These are phyloP conservation scores for Vitis rotundifolia DNA, from an alignment of 164 flowering plant genomes.

Conservation along the genomic window DNA sequence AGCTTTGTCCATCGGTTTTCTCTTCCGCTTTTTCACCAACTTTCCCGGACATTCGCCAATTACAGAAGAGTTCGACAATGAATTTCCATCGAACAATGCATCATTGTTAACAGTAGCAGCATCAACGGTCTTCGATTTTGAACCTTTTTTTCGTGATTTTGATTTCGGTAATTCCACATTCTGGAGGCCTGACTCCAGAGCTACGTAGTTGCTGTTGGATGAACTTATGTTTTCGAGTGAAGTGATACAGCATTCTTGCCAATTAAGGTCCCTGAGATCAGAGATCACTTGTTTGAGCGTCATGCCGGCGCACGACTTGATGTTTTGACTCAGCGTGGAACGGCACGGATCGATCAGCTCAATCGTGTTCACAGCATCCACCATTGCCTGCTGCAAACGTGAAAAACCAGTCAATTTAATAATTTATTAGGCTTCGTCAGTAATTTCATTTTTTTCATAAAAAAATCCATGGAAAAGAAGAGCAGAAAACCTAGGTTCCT, in stretches of 20 bases:
- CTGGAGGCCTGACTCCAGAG: background rate
- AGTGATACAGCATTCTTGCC: conserved; percentile 57
- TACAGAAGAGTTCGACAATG: background rate
- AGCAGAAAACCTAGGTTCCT: background rate
- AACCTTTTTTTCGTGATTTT: background rate
- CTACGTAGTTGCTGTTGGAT: background rate
- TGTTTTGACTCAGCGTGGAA: conserved; percentile 37
- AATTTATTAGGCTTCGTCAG: no score
- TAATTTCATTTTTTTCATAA: no score
- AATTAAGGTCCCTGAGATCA: conserved; percentile 36
- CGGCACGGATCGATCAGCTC: conserved; percentile 33
- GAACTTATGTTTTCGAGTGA: conserved; percentile 27
- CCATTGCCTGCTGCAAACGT: conserved; percentile 20
- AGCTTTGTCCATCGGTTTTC: background rate
- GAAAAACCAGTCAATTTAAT: background rate
- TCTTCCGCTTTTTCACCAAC: background rate
- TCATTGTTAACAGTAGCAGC: background rate
- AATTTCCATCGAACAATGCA: background rate
- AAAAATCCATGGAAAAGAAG: background rate
- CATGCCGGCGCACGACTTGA: conserved; percentile 22
- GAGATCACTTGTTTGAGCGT: conserved; percentile 24
- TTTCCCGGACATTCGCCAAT: background rate
- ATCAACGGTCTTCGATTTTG: background rate
- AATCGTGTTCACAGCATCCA: conserved; percentile 28
- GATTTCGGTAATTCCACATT: background rate